These are phyloP conservation scores for Monilinia aucupariae DNA, from an alignment of 2,329 filamentous ascomycete species.

Conservation along the genomic window DNA sequence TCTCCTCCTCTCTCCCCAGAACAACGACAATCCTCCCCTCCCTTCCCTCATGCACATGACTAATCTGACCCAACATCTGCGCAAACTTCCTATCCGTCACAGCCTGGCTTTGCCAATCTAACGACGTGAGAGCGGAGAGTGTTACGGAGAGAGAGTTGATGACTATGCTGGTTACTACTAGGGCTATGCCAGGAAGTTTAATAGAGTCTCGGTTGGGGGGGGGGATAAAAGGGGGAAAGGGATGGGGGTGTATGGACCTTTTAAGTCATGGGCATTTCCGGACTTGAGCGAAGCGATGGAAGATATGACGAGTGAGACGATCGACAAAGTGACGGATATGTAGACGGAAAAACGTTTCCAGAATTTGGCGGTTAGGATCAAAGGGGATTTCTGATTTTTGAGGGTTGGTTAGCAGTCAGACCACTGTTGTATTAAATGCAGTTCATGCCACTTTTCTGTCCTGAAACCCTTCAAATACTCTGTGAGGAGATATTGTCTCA, in stretches of 20 bases:
- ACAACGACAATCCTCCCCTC: constrained; percentile 22
- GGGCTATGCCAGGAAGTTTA: constrained; percentile 16
- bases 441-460: neutral
- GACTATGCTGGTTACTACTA: constrained; percentile 26
- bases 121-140: constrained; percentile 26
- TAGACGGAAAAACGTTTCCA: constrained; percentile 30
- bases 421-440: no score
- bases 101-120: constrained; percentile 28
- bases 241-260: constrained; percentile 15
- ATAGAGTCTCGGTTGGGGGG: neutral
- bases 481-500: neutral
- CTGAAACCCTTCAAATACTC: neutral
- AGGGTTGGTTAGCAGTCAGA: neutral
- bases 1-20: constrained; percentile 9
- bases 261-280: constrained; percentile 6
- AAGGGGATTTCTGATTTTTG: constrained; percentile 16
- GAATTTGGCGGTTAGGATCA: constrained; percentile 25
- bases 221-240: no score
- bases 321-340: constrained; percentile 23
- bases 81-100: constrained; percentile 28
- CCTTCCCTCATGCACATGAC: constrained; percentile 24
- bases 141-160: constrained; percentile 26
- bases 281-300: constrained; percentile 21
- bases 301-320: constrained; percentile 21
- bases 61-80: constrained; percentile 21